These are phyloP conservation scores for Solanum gandarillasii DNA, from an alignment of 257 asterid species.

Conservation along the genomic window DNA sequence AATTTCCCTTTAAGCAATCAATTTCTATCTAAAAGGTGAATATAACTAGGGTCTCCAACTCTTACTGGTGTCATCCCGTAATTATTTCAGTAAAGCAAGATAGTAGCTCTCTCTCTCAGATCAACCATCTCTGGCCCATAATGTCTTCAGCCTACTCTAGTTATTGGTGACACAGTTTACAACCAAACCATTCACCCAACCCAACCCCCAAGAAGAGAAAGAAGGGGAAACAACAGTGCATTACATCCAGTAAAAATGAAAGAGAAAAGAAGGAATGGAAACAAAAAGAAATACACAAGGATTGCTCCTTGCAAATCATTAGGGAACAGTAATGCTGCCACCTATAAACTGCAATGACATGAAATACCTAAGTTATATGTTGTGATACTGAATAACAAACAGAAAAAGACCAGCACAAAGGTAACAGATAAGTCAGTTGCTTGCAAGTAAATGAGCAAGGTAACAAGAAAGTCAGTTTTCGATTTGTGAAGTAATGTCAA, in stretches of 20 bases:
- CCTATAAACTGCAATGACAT: neutral
- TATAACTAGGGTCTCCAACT: neutral
- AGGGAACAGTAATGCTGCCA: neutral
- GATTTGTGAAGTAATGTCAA: neutral
- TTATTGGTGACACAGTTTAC: neutral
- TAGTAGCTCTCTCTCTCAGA: neutral
- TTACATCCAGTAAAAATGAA: neutral
- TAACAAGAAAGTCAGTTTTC: neutral
- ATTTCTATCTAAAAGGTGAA: neutral
- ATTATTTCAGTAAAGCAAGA: neutral
- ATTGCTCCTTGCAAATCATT: neutral
- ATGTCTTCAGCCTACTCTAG: neutral
- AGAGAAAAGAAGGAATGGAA: neutral
- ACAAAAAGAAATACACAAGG: neutral
- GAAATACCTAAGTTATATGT: neutral
- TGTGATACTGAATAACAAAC: neutral
- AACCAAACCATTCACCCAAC: neutral
- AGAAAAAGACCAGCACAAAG: neutral
- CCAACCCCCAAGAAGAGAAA: neutral
- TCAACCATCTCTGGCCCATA: neutral
- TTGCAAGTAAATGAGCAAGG: neutral
- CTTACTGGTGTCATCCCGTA: neutral
- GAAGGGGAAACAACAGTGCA: neutral
- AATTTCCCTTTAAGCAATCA: neutral
- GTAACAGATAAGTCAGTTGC: neutral